Evolutionary conservation across 495 filamentous ascomycete genomes (phyloP).

Genomic region (Tetracladium setigerum): DNA sequence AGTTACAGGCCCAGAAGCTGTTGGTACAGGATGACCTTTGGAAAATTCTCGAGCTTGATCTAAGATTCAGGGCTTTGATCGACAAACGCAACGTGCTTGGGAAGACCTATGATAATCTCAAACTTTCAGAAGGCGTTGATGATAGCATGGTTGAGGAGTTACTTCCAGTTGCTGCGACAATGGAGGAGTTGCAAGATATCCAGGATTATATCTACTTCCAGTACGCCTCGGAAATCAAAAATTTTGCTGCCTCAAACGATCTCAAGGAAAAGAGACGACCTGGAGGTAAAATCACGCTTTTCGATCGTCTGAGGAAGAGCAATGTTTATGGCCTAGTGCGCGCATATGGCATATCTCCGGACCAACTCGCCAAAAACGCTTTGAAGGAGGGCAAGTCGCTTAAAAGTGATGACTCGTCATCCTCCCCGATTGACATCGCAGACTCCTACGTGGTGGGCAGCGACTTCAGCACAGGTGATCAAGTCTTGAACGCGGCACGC

Average conservation of each 20-base stretch:
- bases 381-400: conserved; percentile 67
- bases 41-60: conserved; percentile 87
- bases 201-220: conserved; percentile 97
- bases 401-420: conserved; percentile 72
- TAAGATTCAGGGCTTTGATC: conserved; percentile 83
- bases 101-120: conserved; percentile 65
- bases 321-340: conserved; percentile 76
- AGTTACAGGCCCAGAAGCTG: conserved; percentile 75
- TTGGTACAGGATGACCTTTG: conserved; percentile 89
- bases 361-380: conserved; percentile 78
- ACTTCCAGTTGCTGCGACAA: conserved; percentile 62
- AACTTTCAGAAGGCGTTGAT: conserved; percentile 40
- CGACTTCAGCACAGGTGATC: conserved; percentile 69
- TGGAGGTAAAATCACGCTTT: conserved; percentile 63
- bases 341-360: conserved; percentile 84
- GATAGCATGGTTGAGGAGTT: conserved; percentile 73
- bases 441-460: conserved; percentile 58
- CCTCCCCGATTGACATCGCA: conserved; percentile 77
- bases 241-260: conserved; percentile 53
- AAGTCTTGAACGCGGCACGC: conserved; percentile 70
- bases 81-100: conserved; percentile 84
- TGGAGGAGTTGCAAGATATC: conserved; percentile 92
- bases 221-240: conserved; percentile 75
- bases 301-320: conserved; percentile 73
- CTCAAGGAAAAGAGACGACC: conserved; percentile 63